These are phyloP conservation scores for Fusarium pininemorale DNA, from an alignment of 2,329 filamentous ascomycete species.

Conservation along the genomic window DNA sequence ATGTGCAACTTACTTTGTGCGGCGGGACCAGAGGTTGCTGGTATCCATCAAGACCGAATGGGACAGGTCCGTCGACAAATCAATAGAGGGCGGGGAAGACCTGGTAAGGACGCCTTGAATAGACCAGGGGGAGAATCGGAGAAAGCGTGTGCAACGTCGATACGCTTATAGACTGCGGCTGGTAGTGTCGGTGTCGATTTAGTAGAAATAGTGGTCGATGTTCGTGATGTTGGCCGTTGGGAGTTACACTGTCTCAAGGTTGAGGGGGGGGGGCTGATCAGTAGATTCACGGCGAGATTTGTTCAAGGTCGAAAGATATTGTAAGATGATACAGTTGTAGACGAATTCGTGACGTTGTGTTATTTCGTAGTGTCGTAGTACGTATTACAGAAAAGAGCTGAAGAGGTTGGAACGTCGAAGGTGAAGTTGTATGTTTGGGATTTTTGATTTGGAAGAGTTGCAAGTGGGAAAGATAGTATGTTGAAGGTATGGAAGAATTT, in stretches of 20 bases:
- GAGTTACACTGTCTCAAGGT: slow-evolving; percentile 31
- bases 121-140: slow-evolving; percentile 3
- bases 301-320: slow-evolving; percentile 10
- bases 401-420: slow-evolving; percentile 2
- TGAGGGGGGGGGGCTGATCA: slow-evolving; percentile 31
- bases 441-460: slow-evolving; percentile 28
- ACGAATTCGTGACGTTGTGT: slow-evolving; percentile 13
- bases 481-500: slow-evolving; percentile 31
- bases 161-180: not conserved
- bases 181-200: not conserved
- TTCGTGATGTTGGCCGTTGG: slow-evolving; percentile 26
- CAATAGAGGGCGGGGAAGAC: slow-evolving; percentile 39
- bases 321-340: not conserved
- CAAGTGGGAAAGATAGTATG: slow-evolving; percentile 19
- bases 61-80: slow-evolving; percentile 35
- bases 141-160: slow-evolving; percentile 8
- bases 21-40: slow-evolving; percentile 76
- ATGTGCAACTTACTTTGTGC: slow-evolving; percentile 74
- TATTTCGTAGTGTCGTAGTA: not conserved
- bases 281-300: slow-evolving; percentile 13
- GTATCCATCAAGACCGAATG: slow-evolving; percentile 62
- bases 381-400: not conserved
- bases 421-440: slow-evolving; percentile 23
- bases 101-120: slow-evolving; percentile 31
- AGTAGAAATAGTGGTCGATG: slow-evolving; percentile 9